A percentile compares a stretch with the other conserved stretches of the same genome.
Evolutionary conservation across 1,139 yeast species (phyloP).

Genomic region (Blastobotrys indianensis): DNA sequence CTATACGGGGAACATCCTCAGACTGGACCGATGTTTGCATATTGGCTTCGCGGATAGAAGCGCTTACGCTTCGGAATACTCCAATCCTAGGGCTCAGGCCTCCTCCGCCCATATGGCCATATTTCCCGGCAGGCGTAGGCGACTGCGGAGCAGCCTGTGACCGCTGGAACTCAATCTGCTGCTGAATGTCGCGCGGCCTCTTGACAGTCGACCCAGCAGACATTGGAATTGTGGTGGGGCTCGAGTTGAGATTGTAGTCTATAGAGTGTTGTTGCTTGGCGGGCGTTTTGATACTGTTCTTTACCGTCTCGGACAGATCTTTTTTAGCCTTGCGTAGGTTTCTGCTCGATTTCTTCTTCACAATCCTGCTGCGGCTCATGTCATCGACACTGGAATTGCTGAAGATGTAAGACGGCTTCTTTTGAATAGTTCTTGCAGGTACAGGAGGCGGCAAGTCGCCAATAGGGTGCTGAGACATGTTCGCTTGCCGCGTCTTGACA

Average conservation of each 20-base stretch:
- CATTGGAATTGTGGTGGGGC: constrained; percentile 11
- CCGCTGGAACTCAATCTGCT: constrained; percentile 5
- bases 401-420: constrained; percentile 9
- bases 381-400: constrained; percentile 11
- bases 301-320: constrained; percentile 5
- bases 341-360: constrained; percentile 8
- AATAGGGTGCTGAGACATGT: not conserved
- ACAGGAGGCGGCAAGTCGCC: constrained; percentile 7
- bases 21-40: too few species aligned
- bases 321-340: constrained; percentile 10
- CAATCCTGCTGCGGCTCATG: constrained; percentile 9
- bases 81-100: not conserved
- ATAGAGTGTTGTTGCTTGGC: constrained; percentile 1
- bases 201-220: constrained; percentile 3
- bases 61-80: not conserved
- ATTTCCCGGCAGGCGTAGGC: constrained; percentile 1
- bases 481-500: not conserved
- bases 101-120: not conserved
- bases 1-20: too few species aligned
- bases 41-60: too few species aligned
- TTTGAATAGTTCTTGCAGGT: constrained; percentile 6
- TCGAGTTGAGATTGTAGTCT: constrained; percentile 1
- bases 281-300: constrained; percentile 9
- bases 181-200: constrained; percentile 8
- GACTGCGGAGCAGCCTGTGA: not conserved